Evolutionary conservation across 2,329 filamentous ascomycete genomes (phyloP).

Genomic region (Trichoderma koningiopsis): DNA sequence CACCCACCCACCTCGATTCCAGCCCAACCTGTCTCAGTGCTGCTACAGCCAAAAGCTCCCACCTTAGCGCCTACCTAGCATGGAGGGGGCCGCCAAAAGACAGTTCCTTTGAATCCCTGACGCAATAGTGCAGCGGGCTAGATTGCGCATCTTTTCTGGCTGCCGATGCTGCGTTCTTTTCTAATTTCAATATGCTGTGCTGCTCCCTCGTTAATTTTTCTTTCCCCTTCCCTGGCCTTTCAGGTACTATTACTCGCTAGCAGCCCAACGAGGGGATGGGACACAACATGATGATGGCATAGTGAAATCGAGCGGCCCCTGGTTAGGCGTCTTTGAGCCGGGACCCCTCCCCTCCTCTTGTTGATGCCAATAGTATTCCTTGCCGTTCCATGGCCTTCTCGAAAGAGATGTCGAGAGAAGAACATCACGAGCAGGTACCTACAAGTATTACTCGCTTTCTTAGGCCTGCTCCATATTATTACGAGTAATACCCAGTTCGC

Average conservation of each 20-base stretch:
- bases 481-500: not conserved
- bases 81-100: not conserved
- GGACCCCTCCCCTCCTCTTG: not conserved
- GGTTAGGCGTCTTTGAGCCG: conserved; percentile 10
- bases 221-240: not conserved
- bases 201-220: not conserved
- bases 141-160: not conserved
- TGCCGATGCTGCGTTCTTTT: conserved; percentile 11
- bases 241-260: not conserved
- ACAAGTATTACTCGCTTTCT: not conserved
- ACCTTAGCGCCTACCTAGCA: not conserved
- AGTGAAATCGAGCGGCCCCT: not conserved
- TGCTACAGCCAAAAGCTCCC: not conserved
- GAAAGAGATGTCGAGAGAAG: not conserved
- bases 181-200: not conserved
- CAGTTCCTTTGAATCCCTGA: conserved; percentile 10
- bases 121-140: conserved; percentile 25
- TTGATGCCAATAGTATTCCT: not conserved
- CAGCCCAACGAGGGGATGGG: not conserved
- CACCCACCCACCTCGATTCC: conserved; percentile 11
- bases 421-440: not conserved
- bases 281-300: conserved; percentile 19
- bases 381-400: conserved; percentile 10
- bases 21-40: conserved; percentile 1
- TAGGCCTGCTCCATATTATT: not conserved